Conservation (phyloP, 345 rosid species). For the Raphanus sativus region DNA sequence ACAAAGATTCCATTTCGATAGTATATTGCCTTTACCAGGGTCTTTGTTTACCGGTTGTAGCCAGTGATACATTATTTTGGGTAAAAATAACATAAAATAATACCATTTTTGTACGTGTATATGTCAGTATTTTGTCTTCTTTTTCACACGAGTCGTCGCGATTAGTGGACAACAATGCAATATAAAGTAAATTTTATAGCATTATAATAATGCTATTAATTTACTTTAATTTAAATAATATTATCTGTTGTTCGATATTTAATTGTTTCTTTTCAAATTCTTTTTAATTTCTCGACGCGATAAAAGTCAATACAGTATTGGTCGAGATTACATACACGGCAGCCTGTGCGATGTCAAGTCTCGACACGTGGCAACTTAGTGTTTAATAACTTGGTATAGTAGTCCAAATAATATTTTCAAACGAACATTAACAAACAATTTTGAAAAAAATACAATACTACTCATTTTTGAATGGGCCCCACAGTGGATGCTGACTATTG, state of each 20-base stretch:
- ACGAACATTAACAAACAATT: background rate
- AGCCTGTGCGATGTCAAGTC: constrained; percentile 45
- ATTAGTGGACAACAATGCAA: constrained; percentile 59
- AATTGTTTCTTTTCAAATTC: background rate
- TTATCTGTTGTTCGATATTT: background rate
- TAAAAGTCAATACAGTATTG: constrained; percentile 38
- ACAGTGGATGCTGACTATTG: constrained; percentile 27
- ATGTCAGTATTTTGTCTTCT: constrained; percentile 28
- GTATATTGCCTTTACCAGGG: constrained; percentile 57
- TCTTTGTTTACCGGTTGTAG: constrained; percentile 49
- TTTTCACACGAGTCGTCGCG: constrained; percentile 46
- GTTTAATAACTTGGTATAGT: constrained; percentile 7
- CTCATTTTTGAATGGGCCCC: constrained; percentile 11
- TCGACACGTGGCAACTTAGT: constrained; percentile 62
- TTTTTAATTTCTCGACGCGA: background rate
- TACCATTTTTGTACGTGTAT: constrained; percentile 30
- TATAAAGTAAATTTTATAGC: constrained; percentile 20
- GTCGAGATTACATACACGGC: constrained; percentile 47
- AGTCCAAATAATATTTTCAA: constrained; percentile 9
- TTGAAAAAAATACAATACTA: background rate
- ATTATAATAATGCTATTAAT: background rate
- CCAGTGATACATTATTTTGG: constrained; percentile 53
- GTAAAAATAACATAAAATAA: constrained; percentile 11
- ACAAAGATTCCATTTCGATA: constrained; percentile 53
- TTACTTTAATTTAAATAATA: constrained; percentile 10